These are phyloP conservation scores for Mycena indigotica DNA, from an alignment of 768 basidiomycete genomes.

Conservation along the genomic window DNA sequence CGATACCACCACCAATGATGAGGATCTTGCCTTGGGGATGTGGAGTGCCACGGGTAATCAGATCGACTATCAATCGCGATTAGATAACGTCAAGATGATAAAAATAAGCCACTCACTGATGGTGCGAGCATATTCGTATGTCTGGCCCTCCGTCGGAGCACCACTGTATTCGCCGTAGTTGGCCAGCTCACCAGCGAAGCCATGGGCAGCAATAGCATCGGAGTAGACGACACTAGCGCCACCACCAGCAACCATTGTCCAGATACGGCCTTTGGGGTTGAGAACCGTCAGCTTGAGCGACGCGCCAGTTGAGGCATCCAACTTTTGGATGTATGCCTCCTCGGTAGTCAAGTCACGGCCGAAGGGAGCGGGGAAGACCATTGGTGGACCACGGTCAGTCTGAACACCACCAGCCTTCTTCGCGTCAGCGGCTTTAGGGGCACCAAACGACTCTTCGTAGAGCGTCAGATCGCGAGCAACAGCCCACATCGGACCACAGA, in stretches of 20 bases:
- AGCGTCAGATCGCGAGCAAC: slow-evolving; percentile 89
- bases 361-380: slow-evolving; percentile 96
- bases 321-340: slow-evolving; percentile 98
- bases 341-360: slow-evolving; percentile 98
- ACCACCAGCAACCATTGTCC: slow-evolving; percentile 99
- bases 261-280: slow-evolving; percentile 92
- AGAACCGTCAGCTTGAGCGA: slow-evolving; percentile 97
- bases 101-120: slow-evolving; percentile 63
- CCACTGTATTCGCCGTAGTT: slow-evolving; percentile 99
- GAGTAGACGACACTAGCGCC: slow-evolving; percentile 73
- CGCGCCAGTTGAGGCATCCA: slow-evolving; percentile 95
- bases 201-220: slow-evolving; percentile 87
- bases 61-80: slow-evolving; percentile 60
- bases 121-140: slow-evolving; percentile 99
- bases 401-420: slow-evolving; percentile 55
- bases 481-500: slow-evolving; percentile 98
- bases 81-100: slow-evolving; percentile 7
- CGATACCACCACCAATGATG: slow-evolving; percentile 99
- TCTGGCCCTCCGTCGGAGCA: slow-evolving; percentile 96
- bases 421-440: slow-evolving; percentile 42
- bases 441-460: slow-evolving; percentile 51
- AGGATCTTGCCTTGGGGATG: slow-evolving; percentile 92
- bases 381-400: slow-evolving; percentile 94
- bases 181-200: slow-evolving; percentile 95
- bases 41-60: slow-evolving; percentile 89